Conservation (phyloP, 257 asterid genomes). For the Scutellaria galericulata region DNA sequence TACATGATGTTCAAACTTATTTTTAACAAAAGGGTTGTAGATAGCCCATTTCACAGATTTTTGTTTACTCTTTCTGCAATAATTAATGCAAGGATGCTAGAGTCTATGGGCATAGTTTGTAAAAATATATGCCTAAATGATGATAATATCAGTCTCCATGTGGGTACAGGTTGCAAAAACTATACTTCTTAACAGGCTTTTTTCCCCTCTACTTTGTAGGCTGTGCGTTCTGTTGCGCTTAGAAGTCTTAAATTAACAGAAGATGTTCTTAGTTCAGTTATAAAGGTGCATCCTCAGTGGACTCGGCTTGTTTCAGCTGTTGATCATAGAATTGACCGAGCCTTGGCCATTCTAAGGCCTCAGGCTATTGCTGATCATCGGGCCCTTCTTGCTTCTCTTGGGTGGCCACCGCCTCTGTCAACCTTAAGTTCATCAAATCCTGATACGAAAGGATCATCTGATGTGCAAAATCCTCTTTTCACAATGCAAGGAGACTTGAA, state of each 20-base stretch:
- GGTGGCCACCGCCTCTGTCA: conserved; percentile 95
- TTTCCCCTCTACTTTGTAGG: conserved; percentile 51
- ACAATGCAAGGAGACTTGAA: conserved; percentile 83
- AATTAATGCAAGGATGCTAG: conserved; percentile 12
- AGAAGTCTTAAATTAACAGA: conserved; percentile 67
- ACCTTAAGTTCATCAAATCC: conserved; percentile 58
- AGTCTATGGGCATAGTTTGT: background rate
- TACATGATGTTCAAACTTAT: background rate
- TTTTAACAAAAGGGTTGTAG: background rate
- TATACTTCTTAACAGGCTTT: background rate
- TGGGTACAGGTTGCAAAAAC: background rate
- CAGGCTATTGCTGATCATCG: conserved; percentile 98
- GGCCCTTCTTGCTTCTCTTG: conserved; percentile 86
- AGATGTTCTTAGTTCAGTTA: conserved; percentile 65
- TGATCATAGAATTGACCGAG: conserved; percentile 96
- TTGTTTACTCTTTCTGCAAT: conserved; percentile 14
- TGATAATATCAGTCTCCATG: background rate
- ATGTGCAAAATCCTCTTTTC: conserved; percentile 75
- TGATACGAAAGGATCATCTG: conserved; percentile 51
- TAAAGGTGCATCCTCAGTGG: conserved; percentile 86
- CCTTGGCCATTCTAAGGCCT: conserved; percentile 90
- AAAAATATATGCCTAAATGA: background rate
- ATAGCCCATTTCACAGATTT: background rate
- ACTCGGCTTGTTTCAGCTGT: conserved; percentile 79
- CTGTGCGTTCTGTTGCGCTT: conserved; percentile 64